phyloP scores from a whole-genome alignment of 1,284 basidiomycete species.

The Ganoderma lingzhi region DNA sequence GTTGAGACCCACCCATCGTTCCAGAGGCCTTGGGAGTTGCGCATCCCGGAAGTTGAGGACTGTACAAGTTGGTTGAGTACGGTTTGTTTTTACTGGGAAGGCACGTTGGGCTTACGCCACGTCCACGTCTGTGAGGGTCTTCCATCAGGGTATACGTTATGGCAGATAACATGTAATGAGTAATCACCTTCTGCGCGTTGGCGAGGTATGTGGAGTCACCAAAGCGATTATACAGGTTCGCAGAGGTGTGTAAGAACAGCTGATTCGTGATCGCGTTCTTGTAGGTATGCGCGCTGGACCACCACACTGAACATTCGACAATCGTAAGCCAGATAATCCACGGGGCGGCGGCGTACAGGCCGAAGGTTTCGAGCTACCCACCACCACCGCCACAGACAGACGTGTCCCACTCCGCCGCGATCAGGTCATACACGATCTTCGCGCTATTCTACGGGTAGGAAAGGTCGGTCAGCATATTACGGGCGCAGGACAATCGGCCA shows the following conservation, averaged over 20 bases:
- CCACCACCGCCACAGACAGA: constrained; percentile 49
- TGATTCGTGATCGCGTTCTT: constrained; percentile 68
- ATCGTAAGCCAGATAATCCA: background rate
- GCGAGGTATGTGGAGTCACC: constrained; percentile 48
- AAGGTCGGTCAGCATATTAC: background rate
- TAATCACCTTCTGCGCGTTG: constrained; percentile 54
- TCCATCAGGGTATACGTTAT: background rate
- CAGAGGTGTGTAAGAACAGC: constrained; percentile 59
- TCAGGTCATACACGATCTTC: constrained; percentile 54
- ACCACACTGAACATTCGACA: constrained; percentile 53
- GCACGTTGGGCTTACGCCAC: constrained; percentile 51
- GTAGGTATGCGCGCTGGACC: constrained; percentile 60
- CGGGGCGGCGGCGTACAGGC: too few relatives aligned
- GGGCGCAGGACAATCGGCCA: background rate
- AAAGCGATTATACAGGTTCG: constrained; percentile 52
- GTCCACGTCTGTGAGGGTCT: constrained; percentile 47
- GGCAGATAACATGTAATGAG: background rate
- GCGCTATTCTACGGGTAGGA: constrained; percentile 46
- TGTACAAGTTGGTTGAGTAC: constrained; percentile 32
- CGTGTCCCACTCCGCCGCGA: constrained; percentile 54
- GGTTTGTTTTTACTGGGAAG: background rate
- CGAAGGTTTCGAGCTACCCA: constrained; percentile 32
- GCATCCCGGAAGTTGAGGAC: constrained; percentile 57
- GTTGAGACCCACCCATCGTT: constrained; percentile 50
- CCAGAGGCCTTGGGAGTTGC: constrained; percentile 55